Percentiles rank a stretch among this genome's conserved stretches.
Conservation (phyloP, 2,329 filamentous ascomycete genomes). For the Xylariomycetidae sp. region DNA sequence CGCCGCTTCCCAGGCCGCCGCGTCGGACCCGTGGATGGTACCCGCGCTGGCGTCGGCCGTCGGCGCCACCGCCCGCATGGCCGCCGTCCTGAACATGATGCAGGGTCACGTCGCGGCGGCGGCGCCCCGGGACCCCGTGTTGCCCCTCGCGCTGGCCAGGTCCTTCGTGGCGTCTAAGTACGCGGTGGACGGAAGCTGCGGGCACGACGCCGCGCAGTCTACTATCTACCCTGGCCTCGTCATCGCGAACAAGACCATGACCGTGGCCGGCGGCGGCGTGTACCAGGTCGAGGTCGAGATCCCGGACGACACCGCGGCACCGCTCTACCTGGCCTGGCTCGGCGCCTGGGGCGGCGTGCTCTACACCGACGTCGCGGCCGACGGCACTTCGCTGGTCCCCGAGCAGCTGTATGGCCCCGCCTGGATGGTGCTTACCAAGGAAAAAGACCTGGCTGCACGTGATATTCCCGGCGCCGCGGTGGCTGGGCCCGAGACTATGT, state of each 20-base stretch:
- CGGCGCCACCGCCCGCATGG: constrained; percentile 29
- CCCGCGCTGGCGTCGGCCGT: constrained; percentile 26
- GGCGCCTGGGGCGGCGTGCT: constrained; percentile 29
- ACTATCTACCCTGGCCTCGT: constrained; percentile 18
- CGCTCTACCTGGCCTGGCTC: constrained; percentile 30
- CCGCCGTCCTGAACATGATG: constrained; percentile 33
- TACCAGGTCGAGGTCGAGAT: constrained; percentile 18
- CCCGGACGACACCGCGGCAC: constrained; percentile 8
- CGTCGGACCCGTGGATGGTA: constrained; percentile 28
- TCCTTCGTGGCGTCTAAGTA: constrained; percentile 26
- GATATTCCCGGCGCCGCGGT: constrained; percentile 20
- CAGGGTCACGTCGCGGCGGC: constrained; percentile 28
- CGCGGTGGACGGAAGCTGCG: constrained; percentile 21
- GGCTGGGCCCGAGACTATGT: constrained; percentile 30
- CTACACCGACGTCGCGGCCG: constrained; percentile 22
- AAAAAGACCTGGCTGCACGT: constrained; percentile 12
- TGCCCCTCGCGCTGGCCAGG: constrained; percentile 27
- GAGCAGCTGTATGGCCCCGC: constrained; percentile 28
- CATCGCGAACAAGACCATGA: constrained; percentile 11
- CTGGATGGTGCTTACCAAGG: constrained; percentile 28
- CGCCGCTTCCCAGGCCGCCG: constrained; percentile 19
- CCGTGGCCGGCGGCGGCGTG: constrained; percentile 11
- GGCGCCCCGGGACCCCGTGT: constrained; percentile 26
- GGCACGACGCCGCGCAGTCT: constrained; percentile 6
- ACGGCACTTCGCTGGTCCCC: constrained; percentile 23